Base-by-base conservation (phyloP, 768 basidiomycete genomes). In the Suillus brevipes region DNA sequence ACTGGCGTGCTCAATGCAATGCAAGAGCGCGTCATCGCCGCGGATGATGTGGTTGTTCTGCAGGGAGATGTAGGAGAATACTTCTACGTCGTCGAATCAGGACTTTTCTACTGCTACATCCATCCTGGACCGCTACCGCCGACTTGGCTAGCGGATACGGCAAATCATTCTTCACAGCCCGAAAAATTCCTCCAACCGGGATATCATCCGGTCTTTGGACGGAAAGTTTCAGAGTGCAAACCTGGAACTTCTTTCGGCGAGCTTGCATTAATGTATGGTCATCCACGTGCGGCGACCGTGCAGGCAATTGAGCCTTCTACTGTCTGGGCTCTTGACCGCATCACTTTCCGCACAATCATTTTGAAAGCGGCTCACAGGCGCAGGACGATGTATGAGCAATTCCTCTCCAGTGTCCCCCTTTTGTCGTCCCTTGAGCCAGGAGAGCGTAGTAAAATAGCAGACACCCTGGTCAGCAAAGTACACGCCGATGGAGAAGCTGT, bases 331-430 rank as follows among this genome's bases (percentile, higher is more conserved):
- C 83, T 99, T 69, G 97, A 99, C 80, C 91, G 97, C 64, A 95
- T 96, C 71, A 99, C 96, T 4, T 99, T 99, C 89, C 88, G 97
- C 55, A 97, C 95, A 7, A 98, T 99, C 78, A 91, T 99, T 61
- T 84, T 99, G 66, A 95, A 95, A 77, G 89, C 94, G 61, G 94
- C 95, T 40, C 91, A 95, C 70, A 84, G 91, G 64, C 89, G 95
- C 69, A 84, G 97, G 61, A 92, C 92, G 70, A 96, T 97, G 91
- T 99, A 99, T 76, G 97, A 99, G 76, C 86, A 89, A 42, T 99
- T 99, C 84, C 81, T 99, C 63, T 87, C 89, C n/a, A 92, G 90
- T 9, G 96, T 98, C 18, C 87, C 90, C 2, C 85, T 99, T 55
- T 83, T 99, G 52, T 87, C 91, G 37, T 91, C 93, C 9, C 86